Evolutionary conservation across 768 basidiomycete genomes (phyloP), one percentile per base, ranked within the genome.

Genomic region (Pilatotrama ljubarskyi): DNA sequence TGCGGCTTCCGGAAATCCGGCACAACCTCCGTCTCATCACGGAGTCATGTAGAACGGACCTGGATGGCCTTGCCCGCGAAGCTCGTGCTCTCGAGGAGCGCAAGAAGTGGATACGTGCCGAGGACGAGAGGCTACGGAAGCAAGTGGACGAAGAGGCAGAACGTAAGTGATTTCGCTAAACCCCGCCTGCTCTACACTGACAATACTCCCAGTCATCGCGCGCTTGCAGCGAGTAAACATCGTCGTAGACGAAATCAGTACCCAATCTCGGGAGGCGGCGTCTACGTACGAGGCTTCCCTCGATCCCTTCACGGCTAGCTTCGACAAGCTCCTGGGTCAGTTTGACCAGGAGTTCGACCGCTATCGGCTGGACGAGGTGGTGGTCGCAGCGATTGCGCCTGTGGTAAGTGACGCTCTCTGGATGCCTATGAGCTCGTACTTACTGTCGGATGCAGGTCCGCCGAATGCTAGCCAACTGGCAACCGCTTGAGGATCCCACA

Each of bases 1-100:
- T 87, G 48, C 88, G 92, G 55, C 87, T 98, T 62, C 97, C 97
- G 0, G 97, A 99, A 78, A 85, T 99, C n/a, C 85, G 96, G 24
- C 95, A 99, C 72, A 99, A 98, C 72, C 75, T 99, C 25, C 85
- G 90, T 4, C 82, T 98, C 42, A 93, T 99, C 35, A 81, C 84
- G 1, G 91, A 94, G 47, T 80, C 86, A 1, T 88, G 93, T 67
- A 91, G 91, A 66, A 84, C 80, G 17, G 91, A 96, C 60, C 81
- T 99, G 13, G 90, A 93, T 55, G 90, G 91, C 5, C 83, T 98
- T 22, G 94, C 94, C 0, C 84, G 88, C 15, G 97, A 99, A 77
- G 97, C 92, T 2, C 90, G 88, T 64, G 82, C 85, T 3, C 79
- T 98, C 2, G 83, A 89, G 63, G 91, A 91, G 61, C 84, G 89